phyloP scores from a whole-genome alignment of 2,329 filamentous ascomycete genomes.

The Neonectria ditissima region DNA sequence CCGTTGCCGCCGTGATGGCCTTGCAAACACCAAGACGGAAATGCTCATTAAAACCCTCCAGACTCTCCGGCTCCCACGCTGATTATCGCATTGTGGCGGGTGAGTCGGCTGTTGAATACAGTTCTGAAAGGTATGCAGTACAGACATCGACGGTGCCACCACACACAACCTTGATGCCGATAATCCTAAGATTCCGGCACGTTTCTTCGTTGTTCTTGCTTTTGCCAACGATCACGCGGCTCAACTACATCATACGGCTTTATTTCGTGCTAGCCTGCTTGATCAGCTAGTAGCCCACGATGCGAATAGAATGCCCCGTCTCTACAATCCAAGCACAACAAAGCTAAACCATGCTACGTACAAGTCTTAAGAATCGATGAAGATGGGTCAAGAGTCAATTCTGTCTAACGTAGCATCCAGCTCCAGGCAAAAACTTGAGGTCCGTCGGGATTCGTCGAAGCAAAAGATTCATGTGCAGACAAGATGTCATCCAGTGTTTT shows the following conservation, averaged over 20 bases:
- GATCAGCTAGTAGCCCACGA: constrained; percentile 60
- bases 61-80: constrained; percentile 56
- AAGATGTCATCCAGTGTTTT: constrained; percentile 14
- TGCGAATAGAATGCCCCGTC: too few relatives aligned
- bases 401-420: constrained; percentile 65
- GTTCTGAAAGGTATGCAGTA: constrained; percentile 21
- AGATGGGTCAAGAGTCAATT: constrained; percentile 65
- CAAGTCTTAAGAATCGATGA: constrained; percentile 66
- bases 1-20: constrained; percentile 61
- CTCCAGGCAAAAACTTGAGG: constrained; percentile 62
- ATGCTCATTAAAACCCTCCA: constrained; percentile 58
- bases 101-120: constrained; percentile 51
- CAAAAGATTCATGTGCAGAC: constrained; percentile 1
- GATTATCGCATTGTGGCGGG: constrained; percentile 64
- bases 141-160: constrained; percentile 26
- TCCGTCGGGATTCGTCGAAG: constrained; percentile 52
- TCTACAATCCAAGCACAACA: constrained; percentile 52
- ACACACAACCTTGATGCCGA: constrained; percentile 27
- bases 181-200: constrained; percentile 42
- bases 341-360: constrained; percentile 68
- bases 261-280: constrained; percentile 52
- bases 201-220: constrained; percentile 37
- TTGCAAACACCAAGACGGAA: constrained; percentile 62
- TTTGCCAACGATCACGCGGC: constrained; percentile 56
- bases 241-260: constrained; percentile 52